Evolutionary conservation across 371 early-diverging fungal species (phyloP).

Genomic region (Batkoa obscura): DNA sequence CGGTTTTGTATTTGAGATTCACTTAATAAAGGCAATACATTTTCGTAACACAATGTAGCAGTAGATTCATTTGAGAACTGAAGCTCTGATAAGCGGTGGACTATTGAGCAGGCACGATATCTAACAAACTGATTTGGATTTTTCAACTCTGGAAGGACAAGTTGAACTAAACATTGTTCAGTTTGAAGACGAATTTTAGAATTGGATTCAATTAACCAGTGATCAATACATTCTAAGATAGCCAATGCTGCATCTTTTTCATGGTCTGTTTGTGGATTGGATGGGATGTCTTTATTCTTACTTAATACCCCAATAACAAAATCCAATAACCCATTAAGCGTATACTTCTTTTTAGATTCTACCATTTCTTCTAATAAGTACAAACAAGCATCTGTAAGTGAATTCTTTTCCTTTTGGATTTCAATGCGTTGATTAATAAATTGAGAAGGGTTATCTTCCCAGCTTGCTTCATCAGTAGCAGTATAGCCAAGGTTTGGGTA

Average conservation of each 20-base stretch:
- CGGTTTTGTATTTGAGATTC: constrained; percentile 70
- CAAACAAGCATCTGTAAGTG: constrained; percentile 41
- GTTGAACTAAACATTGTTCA: constrained; percentile 55
- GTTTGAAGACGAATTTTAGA: constrained; percentile 38
- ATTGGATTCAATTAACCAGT: constrained; percentile 15
- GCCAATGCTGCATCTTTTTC: constrained; percentile 74
- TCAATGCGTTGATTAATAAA: constrained; percentile 54
- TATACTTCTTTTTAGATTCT: constrained; percentile 47
- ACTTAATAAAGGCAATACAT: constrained; percentile 36
- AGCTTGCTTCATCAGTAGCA: constrained; percentile 59
- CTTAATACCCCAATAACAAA: constrained; percentile 39
- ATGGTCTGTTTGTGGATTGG: constrained; percentile 10
- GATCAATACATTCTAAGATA: constrained; percentile 53
- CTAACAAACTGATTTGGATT: constrained; percentile 59
- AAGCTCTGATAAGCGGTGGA: constrained; percentile 17
- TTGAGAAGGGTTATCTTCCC: constrained; percentile 83
- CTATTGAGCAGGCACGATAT: constrained; percentile 30
- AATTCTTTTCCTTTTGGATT: constrained; percentile 55
- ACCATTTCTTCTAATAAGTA: constrained; percentile 52
- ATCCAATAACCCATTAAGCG: constrained; percentile 50
- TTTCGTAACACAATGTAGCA: constrained; percentile 30
- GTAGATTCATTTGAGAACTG: constrained; percentile 20
- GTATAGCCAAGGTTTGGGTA: constrained; percentile 78
- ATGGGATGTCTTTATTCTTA: neutral
- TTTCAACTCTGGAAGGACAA: constrained; percentile 73